A percentile compares a stretch with the other conserved stretches of the same genome.
These are phyloP conservation scores for Tricholoma hemisulphureum DNA, from an alignment of 768 basidiomycete genomes.

Conservation along the genomic window DNA sequence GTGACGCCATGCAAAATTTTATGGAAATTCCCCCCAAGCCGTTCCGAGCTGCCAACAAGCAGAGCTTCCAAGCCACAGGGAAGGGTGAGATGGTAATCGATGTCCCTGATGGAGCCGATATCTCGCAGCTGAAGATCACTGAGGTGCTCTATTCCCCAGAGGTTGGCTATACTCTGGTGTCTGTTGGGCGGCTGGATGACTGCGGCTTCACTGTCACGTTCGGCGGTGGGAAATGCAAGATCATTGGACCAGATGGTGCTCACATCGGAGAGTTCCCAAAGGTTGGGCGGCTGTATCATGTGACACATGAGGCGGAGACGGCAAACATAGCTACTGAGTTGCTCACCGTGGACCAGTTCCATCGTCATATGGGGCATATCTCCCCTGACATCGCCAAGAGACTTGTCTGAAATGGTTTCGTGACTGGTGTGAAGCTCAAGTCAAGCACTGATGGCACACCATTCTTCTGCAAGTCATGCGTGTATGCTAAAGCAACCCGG, in stretches of 20 bases:
- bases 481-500: not conserved
- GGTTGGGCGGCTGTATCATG: conserved; percentile 4
- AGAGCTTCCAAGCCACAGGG: not conserved
- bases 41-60: too few relatives aligned
- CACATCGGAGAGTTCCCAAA: conserved; percentile 7
- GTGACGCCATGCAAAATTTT: not conserved
- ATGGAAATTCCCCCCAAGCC: not conserved
- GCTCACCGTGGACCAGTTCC: conserved; percentile 27
- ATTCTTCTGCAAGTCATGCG: conserved; percentile 15
- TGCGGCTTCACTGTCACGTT: too few relatives aligned
- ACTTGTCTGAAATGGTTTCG: too few relatives aligned
- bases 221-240: not conserved
- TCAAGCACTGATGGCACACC: conserved; percentile 1
- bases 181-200: too few relatives aligned
- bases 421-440: not conserved
- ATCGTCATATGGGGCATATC: conserved; percentile 31
- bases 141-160: conserved; percentile 18
- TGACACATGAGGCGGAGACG: conserved; percentile 19
- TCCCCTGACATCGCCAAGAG: too few relatives aligned
- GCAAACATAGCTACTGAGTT: conserved; percentile 4
- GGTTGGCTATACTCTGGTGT: conserved; percentile 37
- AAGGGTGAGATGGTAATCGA: not conserved
- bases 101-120: not conserved
- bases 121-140: too few relatives aligned
- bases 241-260: conserved; percentile 9